Percentiles rank a stretch among this genome's conserved stretches.
Evolutionary conservation across 805 yeast genomes (phyloP).

Genomic region (Clavispora vitiphila): DNA sequence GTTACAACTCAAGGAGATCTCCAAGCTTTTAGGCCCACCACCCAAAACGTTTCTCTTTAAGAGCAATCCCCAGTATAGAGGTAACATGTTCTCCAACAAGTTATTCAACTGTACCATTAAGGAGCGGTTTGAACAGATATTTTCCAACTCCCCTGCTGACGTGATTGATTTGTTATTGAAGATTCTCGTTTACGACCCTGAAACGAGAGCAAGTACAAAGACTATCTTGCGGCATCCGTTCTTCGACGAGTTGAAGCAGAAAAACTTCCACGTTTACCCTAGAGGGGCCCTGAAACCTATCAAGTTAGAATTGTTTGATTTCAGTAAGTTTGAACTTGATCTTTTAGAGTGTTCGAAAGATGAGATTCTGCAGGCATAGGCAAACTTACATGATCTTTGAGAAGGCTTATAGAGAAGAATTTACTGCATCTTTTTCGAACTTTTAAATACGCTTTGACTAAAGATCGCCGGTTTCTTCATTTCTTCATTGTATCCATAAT

Average conservation of each 20-base stretch:
- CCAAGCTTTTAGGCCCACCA: slow-evolving; percentile 89
- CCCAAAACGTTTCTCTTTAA: slow-evolving; percentile 60
- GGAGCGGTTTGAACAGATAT: slow-evolving; percentile 42
- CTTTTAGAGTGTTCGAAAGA: slow-evolving; percentile 38
- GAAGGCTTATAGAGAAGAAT: not conserved
- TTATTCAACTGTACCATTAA: slow-evolving; percentile 51
- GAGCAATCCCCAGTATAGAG: slow-evolving; percentile 70
- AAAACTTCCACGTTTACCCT: slow-evolving; percentile 48
- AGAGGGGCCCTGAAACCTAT: slow-evolving; percentile 43
- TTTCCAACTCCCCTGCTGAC: slow-evolving; percentile 70
- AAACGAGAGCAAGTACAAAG: slow-evolving; percentile 71
- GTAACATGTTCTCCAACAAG: slow-evolving; percentile 67
- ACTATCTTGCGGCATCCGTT: slow-evolving; percentile 83
- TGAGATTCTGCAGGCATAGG: slow-evolving; percentile 18
- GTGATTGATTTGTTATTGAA: slow-evolving; percentile 81
- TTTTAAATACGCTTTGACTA: not conserved
- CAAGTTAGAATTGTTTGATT: slow-evolving; percentile 53
- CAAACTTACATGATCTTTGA: not conserved
- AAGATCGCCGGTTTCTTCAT: not conserved
- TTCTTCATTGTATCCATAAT: not conserved
- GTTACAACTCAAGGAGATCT: slow-evolving; percentile 83
- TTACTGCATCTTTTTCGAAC: not conserved
- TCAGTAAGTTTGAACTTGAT: slow-evolving; percentile 64
- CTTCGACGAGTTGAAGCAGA: slow-evolving; percentile 76
- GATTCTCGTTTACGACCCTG: slow-evolving; percentile 88